phyloP scores from a whole-genome alignment of 768 basidiomycete species.

The Infundibulicybe gibba region DNA sequence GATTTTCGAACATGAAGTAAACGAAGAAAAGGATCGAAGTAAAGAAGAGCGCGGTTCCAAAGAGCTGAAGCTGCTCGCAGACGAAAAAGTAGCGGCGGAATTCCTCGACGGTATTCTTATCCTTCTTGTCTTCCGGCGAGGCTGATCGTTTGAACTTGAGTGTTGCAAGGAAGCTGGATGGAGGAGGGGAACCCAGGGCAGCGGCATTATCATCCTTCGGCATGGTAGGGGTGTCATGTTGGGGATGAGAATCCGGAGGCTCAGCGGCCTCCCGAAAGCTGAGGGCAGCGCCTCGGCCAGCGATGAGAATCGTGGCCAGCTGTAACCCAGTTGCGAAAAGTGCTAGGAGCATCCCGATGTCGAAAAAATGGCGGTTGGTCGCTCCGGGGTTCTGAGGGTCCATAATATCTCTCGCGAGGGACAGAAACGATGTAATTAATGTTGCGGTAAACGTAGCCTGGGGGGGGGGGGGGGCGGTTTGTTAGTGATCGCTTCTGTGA shows the following conservation, averaged over 20 bases:
- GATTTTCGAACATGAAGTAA: conserved; percentile 24
- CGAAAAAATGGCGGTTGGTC: conserved; percentile 16
- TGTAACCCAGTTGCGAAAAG: conserved; percentile 25
- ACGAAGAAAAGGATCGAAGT: conserved; percentile 19
- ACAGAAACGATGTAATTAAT: conserved; percentile 22
- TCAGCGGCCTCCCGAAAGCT: conserved; percentile 14
- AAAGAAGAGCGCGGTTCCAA: conserved; percentile 21
- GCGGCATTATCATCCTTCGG: neutral
- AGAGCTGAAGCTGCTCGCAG: conserved; percentile 28
- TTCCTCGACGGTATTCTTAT: conserved; percentile 14
- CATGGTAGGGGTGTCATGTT: neutral
- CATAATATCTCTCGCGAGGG: conserved; percentile 19
- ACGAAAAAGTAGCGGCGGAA: conserved; percentile 22
- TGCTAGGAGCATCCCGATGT: conserved; percentile 26
- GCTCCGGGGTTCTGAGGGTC: neutral
- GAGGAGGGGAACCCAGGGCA: no score
- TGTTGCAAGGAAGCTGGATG: neutral
- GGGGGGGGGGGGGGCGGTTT: conserved; percentile 3
- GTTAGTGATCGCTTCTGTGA: neutral
- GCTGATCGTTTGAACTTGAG: conserved; percentile 13
- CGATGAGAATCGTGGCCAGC: conserved; percentile 25
- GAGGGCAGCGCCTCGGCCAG: conserved; percentile 21
- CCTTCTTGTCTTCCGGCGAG: no score
- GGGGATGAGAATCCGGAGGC: neutral
- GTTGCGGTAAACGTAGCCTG: conserved; percentile 27